Conservation (phyloP, 805 yeast genomes). For the Myxozyma melibiosi region DNA sequence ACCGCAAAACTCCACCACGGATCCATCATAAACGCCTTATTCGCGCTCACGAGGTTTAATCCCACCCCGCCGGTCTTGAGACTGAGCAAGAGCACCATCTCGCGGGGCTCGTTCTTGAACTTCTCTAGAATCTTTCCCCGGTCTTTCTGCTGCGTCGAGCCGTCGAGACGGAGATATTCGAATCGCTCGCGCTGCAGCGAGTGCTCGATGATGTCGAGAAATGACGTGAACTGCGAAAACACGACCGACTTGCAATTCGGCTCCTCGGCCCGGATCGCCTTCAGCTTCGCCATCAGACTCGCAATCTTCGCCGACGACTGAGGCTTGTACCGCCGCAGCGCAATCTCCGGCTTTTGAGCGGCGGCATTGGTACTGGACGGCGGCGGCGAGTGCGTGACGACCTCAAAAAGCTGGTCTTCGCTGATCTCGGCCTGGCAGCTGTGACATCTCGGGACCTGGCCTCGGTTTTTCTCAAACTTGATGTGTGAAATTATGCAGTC, state of each 20-base stretch:
- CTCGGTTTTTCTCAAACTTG: constrained; percentile 59
- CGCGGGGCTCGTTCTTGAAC: constrained; percentile 49
- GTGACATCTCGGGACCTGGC: constrained; percentile 63
- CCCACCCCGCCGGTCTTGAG: constrained; percentile 96
- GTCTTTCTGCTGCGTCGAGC: constrained; percentile 67
- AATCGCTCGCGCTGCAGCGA: constrained; percentile 59
- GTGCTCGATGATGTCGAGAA: constrained; percentile 68
- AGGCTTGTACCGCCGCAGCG: constrained; percentile 39
- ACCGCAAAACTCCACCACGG: constrained; percentile 95
- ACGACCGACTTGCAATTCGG: constrained; percentile 78
- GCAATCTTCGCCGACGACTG: constrained; percentile 69
- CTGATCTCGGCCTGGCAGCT: constrained; percentile 67
- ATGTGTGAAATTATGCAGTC: constrained; percentile 74
- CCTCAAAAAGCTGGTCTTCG: constrained; percentile 51
- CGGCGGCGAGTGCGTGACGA: constrained; percentile 38
- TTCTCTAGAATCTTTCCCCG: constrained; percentile 61
- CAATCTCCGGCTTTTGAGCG: constrained; percentile 33
- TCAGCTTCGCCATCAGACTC: constrained; percentile 64
- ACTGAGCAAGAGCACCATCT: constrained; percentile 65
- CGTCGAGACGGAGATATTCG: constrained; percentile 74
- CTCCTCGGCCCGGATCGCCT: constrained; percentile 54
- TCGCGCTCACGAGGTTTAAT: constrained; percentile 80
- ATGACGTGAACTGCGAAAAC: constrained; percentile 87
- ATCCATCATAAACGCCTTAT: constrained; percentile 85
- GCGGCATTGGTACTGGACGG: too few relatives aligned